Percentiles rank a stretch among this genome's conserved stretches.
Evolutionary conservation across 768 basidiomycete species (phyloP).

Genomic region (Dentipellis fragilis): DNA sequence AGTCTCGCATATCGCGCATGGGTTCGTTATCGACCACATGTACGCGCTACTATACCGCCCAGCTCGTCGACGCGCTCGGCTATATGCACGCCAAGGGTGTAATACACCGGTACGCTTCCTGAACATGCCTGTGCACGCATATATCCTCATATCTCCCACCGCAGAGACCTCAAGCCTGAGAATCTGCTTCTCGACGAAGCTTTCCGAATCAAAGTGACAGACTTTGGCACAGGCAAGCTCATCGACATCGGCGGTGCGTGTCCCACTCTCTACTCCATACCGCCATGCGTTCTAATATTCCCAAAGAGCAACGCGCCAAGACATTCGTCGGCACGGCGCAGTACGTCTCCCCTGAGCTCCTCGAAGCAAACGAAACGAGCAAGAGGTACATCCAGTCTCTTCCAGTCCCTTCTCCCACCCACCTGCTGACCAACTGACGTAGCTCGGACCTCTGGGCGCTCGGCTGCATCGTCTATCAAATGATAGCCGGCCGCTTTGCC

Average conservation of each 20-base stretch:
- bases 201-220: conserved; percentile 88
- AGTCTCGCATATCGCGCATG: conserved; percentile 56
- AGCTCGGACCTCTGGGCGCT: conserved; percentile 95
- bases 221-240: conserved; percentile 90
- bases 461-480: conserved; percentile 89
- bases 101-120: conserved; percentile 58
- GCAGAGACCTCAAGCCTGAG: conserved; percentile 72
- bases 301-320: conserved; percentile 40
- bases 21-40: conserved; percentile 82
- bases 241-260: conserved; percentile 45
- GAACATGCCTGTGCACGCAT: conserved; percentile 3
- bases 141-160: conserved; percentile 1
- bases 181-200: conserved; percentile 85
- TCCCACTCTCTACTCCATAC: conserved; percentile 10
- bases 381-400: conserved; percentile 42
- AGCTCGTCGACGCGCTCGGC: conserved; percentile 78
- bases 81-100: conserved; percentile 90
- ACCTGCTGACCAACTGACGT: not conserved
- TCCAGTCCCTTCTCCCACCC: not conserved
- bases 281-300: conserved; percentile 8
- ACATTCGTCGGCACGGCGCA: conserved; percentile 89
- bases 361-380: conserved; percentile 64
- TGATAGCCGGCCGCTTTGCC: conserved; percentile 84
- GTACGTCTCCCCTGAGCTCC: conserved; percentile 81
- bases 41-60: conserved; percentile 79